A percentile compares a stretch with the other conserved stretches of the same genome.
Conservation (phyloP, 805 yeast species). For the Metschnikowia matae region DNA sequence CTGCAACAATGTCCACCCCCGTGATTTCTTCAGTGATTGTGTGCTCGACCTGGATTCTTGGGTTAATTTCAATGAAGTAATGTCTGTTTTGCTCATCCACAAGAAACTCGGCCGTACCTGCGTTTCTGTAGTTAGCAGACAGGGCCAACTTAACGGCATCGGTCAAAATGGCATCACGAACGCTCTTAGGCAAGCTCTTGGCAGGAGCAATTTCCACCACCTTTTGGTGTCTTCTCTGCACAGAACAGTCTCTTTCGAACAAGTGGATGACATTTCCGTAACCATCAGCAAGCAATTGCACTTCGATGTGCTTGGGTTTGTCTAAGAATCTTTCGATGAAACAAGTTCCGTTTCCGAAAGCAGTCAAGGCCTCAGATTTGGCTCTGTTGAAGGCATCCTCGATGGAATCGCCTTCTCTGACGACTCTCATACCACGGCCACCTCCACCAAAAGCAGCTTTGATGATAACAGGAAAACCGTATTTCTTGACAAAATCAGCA, state of each 20-base stretch:
- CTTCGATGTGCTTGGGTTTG: constrained; percentile 97
- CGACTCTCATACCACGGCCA: constrained; percentile 99
- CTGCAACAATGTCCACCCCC: constrained; percentile 96
- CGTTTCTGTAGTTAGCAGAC: constrained; percentile 87
- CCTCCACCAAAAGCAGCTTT: constrained; percentile 99
- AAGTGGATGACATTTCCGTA: constrained; percentile 93
- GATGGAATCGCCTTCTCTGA: constrained; percentile 90
- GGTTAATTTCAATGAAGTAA: constrained; percentile 96
- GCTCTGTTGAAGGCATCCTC: constrained; percentile 92
- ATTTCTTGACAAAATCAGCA: constrained; percentile 64
- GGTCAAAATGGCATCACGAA: constrained; percentile 86
- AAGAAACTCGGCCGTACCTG: constrained; percentile 97
- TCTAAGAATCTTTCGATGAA: constrained; percentile 93
- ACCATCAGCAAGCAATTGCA: constrained; percentile 88
- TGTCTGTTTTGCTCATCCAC: constrained; percentile 93
- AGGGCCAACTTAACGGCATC: constrained; percentile 94
- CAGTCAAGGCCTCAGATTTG: constrained; percentile 85
- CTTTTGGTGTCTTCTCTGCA: constrained; percentile 98
- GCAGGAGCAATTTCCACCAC: constrained; percentile 99
- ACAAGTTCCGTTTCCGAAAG: constrained; percentile 99
- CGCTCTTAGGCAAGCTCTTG: constrained; percentile 73
- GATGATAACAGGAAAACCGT: constrained; percentile 95
- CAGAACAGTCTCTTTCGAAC: constrained; percentile 98
- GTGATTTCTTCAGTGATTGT: constrained; percentile 98
- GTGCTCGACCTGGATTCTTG: constrained; percentile 97